phyloP scores from a whole-genome alignment of 2,329 filamentous ascomycete genomes.

The Aspergillus pseudoviridinutans region DNA sequence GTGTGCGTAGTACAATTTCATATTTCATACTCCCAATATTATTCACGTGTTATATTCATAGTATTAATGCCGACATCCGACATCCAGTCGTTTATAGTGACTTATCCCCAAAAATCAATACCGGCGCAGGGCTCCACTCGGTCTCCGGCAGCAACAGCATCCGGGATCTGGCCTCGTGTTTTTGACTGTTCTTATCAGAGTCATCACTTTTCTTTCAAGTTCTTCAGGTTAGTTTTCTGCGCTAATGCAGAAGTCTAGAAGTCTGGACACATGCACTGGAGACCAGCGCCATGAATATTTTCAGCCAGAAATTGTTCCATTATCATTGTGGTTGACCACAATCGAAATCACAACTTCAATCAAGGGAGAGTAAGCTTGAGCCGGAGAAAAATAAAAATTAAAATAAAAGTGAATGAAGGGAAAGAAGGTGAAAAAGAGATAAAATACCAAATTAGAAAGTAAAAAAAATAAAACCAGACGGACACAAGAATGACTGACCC shows the following conservation, averaged over 20 bases:
- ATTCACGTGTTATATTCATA: no score
- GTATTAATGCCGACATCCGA: no score
- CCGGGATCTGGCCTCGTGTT: constrained; percentile 17
- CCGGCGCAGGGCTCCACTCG: constrained; percentile 9
- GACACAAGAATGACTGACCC: not conserved
- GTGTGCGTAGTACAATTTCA: no score
- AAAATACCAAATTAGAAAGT: not conserved
- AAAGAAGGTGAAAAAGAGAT: not conserved
- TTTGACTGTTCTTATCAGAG: not conserved
- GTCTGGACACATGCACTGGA: not conserved
- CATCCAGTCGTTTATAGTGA: no score
- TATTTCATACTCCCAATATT: no score
- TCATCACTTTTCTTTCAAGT: not conserved
- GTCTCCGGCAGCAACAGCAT: constrained; percentile 15
- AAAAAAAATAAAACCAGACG: not conserved
- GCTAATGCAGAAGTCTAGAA: not conserved
- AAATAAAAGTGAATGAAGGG: not conserved
- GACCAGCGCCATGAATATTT: not conserved
- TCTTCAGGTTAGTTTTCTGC: not conserved
- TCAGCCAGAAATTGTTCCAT: not conserved
- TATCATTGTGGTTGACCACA: not conserved
- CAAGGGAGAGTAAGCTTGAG: not conserved
- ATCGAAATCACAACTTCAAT: not conserved
- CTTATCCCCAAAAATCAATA: not conserved
- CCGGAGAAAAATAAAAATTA: not conserved